phyloP scores from a whole-genome alignment of 2,329 filamentous ascomycete species.

The Ophiocordyceps australis region DNA sequence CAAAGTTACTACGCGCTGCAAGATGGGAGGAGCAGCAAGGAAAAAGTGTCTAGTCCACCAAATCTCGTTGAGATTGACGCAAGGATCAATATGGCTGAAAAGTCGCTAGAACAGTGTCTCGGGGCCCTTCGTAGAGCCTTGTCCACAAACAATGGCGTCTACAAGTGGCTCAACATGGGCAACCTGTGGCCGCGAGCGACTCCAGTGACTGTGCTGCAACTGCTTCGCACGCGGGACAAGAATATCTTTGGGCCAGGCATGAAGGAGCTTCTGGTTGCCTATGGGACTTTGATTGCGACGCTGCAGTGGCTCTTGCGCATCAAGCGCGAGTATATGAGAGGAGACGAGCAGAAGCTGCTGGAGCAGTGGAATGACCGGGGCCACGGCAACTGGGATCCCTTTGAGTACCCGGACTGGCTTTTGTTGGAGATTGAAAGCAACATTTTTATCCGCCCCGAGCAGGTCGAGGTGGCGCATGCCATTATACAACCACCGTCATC shows the following conservation, averaged over 20 bases:
- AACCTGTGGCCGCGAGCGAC: conserved; percentile 27
- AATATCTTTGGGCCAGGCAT: conserved; percentile 13
- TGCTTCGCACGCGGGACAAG: conserved; percentile 14
- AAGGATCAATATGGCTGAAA: neutral
- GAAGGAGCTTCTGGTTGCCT: conserved; percentile 19
- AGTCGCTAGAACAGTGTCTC: neutral
- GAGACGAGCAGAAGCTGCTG: neutral
- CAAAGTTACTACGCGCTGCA: conserved; percentile 1
- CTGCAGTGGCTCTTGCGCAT: conserved; percentile 27
- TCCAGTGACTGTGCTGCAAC: conserved; percentile 22
- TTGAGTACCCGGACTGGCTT: conserved; percentile 39
- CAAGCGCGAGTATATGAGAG: neutral
- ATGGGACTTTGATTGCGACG: conserved; percentile 22
- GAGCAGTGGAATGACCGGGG: neutral
- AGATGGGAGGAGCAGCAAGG: neutral
- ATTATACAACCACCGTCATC: conserved; percentile 35
- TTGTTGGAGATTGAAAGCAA: conserved; percentile 49
- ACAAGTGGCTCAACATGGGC: conserved; percentile 19
- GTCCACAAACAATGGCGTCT: neutral
- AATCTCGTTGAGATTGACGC: neutral
- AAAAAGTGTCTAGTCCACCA: neutral
- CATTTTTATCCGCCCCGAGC: conserved; percentile 40
- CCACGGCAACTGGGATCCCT: conserved; percentile 39
- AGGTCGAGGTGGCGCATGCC: conserved; percentile 41
- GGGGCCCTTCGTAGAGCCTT: neutral